These are phyloP conservation scores for Hemileccinum rubropunctum DNA, from an alignment of 768 basidiomycete genomes.

Conservation along the genomic window DNA sequence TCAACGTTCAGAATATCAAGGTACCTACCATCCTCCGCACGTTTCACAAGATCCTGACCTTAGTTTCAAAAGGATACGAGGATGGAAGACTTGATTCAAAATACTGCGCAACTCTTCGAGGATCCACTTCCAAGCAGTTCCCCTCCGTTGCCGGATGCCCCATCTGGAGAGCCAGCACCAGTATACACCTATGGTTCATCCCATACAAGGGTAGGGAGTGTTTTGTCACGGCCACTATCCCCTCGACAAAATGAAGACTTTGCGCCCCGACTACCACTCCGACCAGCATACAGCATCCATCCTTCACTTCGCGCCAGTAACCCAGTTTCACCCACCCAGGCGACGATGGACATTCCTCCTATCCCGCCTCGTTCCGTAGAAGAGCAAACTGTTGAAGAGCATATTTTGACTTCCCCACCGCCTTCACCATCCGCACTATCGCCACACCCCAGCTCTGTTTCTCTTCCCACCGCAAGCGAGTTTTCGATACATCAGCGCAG, in stretches of 20 bases:
- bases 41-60: slow-evolving; percentile 33
- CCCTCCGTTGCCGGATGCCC: slow-evolving; percentile 73
- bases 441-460: slow-evolving; percentile 8
- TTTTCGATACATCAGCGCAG: slow-evolving; percentile 6
- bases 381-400: slow-evolving; percentile 15
- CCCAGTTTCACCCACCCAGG: slow-evolving; percentile 47
- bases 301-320: slow-evolving; percentile 59
- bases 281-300: slow-evolving; percentile 74
- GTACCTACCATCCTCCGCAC: slow-evolving; percentile 42
- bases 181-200: slow-evolving; percentile 66
- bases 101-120: slow-evolving; percentile 61
- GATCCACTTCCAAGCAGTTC: slow-evolving; percentile 53
- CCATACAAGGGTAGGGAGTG: slow-evolving; percentile 59
- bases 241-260: slow-evolving; percentile 57
- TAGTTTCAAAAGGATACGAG: slow-evolving; percentile 51
- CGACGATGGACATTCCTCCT: slow-evolving; percentile 32
- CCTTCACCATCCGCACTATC: slow-evolving; percentile 20
- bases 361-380: slow-evolving; percentile 29
- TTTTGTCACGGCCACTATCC: slow-evolving; percentile 31
- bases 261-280: slow-evolving; percentile 63
- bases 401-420: slow-evolving; percentile 11
- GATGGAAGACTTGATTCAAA: slow-evolving; percentile 83
- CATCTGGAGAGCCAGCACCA: slow-evolving; percentile 59
- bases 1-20: slow-evolving; percentile 75
- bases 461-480: slow-evolving; percentile 12